phyloP scores from a whole-genome alignment of 768 basidiomycete species.

The Tulasnella sp. region DNA sequence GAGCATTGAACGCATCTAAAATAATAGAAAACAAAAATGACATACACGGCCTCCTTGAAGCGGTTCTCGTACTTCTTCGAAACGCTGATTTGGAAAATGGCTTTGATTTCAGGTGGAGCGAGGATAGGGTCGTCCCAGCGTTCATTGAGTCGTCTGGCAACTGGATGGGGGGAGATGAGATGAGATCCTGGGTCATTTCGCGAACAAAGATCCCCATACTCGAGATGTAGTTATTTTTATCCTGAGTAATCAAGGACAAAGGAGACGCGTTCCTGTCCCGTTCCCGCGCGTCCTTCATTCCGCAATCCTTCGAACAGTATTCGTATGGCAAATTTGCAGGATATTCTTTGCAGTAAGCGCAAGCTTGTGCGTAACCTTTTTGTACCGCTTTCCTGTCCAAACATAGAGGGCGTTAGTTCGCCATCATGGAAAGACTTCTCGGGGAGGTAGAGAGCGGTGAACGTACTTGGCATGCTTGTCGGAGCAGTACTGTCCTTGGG shows the following conservation, averaged over 20 bases:
- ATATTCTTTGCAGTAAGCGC: neutral
- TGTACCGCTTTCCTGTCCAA: conserved; percentile 21
- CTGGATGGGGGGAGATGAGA: neutral
- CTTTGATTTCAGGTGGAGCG: neutral
- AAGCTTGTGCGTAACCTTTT: conserved; percentile 6
- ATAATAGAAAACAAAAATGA: neutral
- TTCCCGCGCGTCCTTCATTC: neutral
- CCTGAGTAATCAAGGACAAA: too few species aligned
- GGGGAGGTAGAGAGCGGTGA: neutral
- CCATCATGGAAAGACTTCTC: neutral
- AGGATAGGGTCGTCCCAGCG: neutral
- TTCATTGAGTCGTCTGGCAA: neutral
- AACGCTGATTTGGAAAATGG: conserved; percentile 3
- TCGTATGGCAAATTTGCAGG: conserved; percentile 3
- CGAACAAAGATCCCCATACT: too few species aligned
- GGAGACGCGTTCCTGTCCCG: neutral
- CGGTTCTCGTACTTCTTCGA: conserved; percentile 25
- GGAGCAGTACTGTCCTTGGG: neutral
- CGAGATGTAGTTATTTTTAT: too few species aligned
- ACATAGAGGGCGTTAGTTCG: neutral
- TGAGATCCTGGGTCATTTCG: neutral
- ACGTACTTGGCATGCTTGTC: conserved; percentile 11
- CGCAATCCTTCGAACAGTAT: conserved; percentile 23
- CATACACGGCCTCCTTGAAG: conserved; percentile 12
- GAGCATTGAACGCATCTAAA: too few species aligned